Percentiles rank a stretch among this genome's conserved stretches.
Evolutionary conservation across 257 asterid genomes (phyloP).

Genomic region (Primulina tabacum): DNA sequence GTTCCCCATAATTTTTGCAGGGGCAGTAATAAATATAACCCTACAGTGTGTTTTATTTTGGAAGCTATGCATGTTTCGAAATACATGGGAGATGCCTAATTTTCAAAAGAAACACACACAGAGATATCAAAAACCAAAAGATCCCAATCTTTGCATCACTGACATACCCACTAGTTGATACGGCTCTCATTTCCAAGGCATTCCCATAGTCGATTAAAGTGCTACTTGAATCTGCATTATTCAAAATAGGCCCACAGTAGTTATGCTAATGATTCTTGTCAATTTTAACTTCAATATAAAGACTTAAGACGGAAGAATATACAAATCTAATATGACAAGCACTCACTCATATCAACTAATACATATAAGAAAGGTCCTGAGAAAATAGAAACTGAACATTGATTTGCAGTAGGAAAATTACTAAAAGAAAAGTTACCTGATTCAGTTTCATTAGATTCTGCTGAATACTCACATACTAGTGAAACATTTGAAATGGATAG

Average conservation of each 20-base stretch:
- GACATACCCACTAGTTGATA: conserved; percentile 56
- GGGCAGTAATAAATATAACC: too few species aligned
- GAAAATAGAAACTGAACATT: conserved; percentile 15
- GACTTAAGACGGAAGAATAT: background rate
- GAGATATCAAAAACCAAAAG: too few species aligned
- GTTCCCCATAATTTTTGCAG: conserved; percentile 12
- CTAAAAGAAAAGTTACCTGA: conserved; percentile 42
- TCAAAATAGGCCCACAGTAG: conserved; percentile 26
- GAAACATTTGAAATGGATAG: conserved; percentile 69
- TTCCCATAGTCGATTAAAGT: conserved; percentile 40
- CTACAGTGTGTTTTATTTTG: too few species aligned
- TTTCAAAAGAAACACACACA: too few species aligned
- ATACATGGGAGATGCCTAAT: too few species aligned
- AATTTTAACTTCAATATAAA: conserved; percentile 15
- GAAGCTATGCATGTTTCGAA: too few species aligned
- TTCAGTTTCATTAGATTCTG: conserved; percentile 39
- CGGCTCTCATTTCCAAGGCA: conserved; percentile 43
- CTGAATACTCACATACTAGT: conserved; percentile 73
- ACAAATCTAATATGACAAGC: conserved; percentile 3
- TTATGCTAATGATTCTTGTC: conserved; percentile 22
- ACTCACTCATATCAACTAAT: background rate
- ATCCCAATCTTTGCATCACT: conserved; percentile 8
- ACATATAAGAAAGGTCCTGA: conserved; percentile 1
- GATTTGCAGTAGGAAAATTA: conserved; percentile 3
- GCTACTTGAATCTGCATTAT: conserved; percentile 51